These are phyloP conservation scores for Euptelea pleiosperma DNA, from an alignment of 164 flowering plant genomes.

Conservation along the genomic window DNA sequence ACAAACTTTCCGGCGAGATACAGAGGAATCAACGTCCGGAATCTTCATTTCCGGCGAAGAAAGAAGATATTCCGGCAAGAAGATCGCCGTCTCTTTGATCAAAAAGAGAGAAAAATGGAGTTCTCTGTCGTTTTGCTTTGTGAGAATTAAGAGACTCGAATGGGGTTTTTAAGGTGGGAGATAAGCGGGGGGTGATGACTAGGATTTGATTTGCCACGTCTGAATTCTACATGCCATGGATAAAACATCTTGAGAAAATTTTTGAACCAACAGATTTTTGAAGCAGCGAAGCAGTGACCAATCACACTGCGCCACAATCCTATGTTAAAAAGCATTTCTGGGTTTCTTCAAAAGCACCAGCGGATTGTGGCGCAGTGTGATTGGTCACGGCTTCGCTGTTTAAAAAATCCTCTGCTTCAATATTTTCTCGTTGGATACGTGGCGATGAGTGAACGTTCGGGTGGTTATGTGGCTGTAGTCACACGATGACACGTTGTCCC, in stretches of 20 bases:
- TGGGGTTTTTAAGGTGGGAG: slow-evolving; percentile 20
- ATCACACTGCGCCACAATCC: too few species aligned
- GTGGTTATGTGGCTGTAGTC: not conserved
- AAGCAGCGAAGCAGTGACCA: too few species aligned
- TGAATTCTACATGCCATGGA: slow-evolving; percentile 12
- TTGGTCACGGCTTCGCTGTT: too few species aligned
- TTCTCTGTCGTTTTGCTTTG: not conserved
- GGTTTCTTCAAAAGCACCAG: too few species aligned
- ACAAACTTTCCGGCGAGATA: slow-evolving; percentile 22
- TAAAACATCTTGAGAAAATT: too few species aligned
- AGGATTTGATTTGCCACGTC: slow-evolving; percentile 6
- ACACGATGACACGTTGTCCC: not conserved
- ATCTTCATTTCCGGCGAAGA: slow-evolving; percentile 25
- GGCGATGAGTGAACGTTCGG: slow-evolving; percentile 1
- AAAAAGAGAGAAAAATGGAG: not conserved
- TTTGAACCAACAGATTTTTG: too few species aligned
- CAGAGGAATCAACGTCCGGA: not conserved
- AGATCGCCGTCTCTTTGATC: too few species aligned
- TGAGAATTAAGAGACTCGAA: slow-evolving; percentile 1
- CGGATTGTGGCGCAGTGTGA: too few species aligned
- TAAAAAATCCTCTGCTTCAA: too few species aligned
- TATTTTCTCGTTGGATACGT: slow-evolving; percentile 9
- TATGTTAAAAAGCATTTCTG: too few species aligned
- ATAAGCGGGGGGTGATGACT: slow-evolving; percentile 16
- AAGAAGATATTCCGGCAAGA: slow-evolving; percentile 17